phyloP scores from a whole-genome alignment of 1,284 basidiomycete species.

The Cystobasidium pallidum region DNA sequence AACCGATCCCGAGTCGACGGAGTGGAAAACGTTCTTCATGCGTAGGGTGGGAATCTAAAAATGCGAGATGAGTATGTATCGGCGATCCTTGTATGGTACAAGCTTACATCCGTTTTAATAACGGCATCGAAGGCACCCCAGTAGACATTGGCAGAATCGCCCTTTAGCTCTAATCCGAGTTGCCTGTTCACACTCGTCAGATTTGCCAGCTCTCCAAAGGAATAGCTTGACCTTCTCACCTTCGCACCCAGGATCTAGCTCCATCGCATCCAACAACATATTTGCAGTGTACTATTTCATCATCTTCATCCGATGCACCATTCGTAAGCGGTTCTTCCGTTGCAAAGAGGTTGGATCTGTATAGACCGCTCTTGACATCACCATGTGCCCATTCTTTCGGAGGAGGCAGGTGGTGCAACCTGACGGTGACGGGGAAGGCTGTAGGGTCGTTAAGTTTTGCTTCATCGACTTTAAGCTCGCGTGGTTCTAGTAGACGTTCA shows the following conservation, averaged over 20 bases:
- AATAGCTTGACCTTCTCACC: constrained; percentile 3
- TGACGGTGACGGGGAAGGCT: constrained; percentile 62
- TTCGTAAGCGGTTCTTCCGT: constrained; percentile 47
- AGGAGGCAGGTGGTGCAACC: constrained; percentile 58
- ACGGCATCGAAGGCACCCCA: constrained; percentile 55
- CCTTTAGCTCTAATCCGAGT: constrained; percentile 54
- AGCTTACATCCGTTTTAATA: constrained; percentile 47
- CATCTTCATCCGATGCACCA: constrained; percentile 40
- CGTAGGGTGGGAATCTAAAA: constrained; percentile 22
- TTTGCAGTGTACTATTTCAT: constrained; percentile 53
- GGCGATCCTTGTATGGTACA: constrained; percentile 8
- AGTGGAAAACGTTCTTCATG: constrained; percentile 55
- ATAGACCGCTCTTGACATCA: constrained; percentile 48
- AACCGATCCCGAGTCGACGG: constrained; percentile 52
- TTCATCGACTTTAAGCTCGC: constrained; percentile 61
- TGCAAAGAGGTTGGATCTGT: constrained; percentile 53
- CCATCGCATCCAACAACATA: constrained; percentile 57
- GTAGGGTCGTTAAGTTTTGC: constrained; percentile 55
- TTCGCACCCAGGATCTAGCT: constrained; percentile 54
- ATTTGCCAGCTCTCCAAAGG: not conserved
- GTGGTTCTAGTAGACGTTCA: constrained; percentile 65
- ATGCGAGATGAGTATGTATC: constrained; percentile 1
- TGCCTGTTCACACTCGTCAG: constrained; percentile 5
- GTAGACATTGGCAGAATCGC: constrained; percentile 56
- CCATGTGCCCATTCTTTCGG: constrained; percentile 37